These are phyloP conservation scores for Colletotrichum eremochloae DNA, from an alignment of 2,329 filamentous ascomycete species.

Conservation along the genomic window DNA sequence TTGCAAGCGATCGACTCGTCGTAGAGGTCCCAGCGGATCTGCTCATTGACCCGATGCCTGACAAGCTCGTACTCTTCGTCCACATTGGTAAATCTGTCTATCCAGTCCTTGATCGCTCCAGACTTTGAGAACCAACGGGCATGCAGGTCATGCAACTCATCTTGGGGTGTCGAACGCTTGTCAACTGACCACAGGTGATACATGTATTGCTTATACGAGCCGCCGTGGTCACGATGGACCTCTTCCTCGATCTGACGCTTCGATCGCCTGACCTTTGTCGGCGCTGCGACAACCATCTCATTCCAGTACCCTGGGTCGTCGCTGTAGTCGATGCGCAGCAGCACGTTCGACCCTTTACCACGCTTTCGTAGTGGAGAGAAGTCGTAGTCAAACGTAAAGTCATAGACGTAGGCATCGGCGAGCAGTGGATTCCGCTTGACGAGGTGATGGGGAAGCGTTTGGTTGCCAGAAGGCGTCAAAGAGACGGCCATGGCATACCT, in stretches of 20 bases:
- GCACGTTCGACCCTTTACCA: background rate
- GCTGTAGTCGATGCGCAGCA: slow-evolving; percentile 18
- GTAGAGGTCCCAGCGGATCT: slow-evolving; percentile 17
- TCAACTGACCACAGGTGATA: slow-evolving; percentile 22
- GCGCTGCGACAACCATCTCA: background rate
- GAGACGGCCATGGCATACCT: slow-evolving; percentile 20
- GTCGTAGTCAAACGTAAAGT: slow-evolving; percentile 25
- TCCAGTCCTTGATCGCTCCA: slow-evolving; percentile 33
- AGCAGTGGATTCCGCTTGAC: background rate
- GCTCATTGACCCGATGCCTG: slow-evolving; percentile 21
- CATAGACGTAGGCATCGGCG: background rate
- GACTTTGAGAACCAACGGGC: slow-evolving; percentile 41
- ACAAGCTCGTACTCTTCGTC: slow-evolving; percentile 26
- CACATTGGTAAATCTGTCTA: slow-evolving; percentile 26
- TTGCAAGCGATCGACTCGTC: slow-evolving; percentile 23
- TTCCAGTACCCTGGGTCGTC: slow-evolving; percentile 13
- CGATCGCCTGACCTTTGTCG: slow-evolving; percentile 7
- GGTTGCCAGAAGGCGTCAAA: background rate
- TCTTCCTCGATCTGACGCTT: slow-evolving; percentile 13
- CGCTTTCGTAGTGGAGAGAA: background rate
- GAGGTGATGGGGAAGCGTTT: background rate
- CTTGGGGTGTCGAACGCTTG: slow-evolving; percentile 29
- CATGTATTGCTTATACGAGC: slow-evolving; percentile 31
- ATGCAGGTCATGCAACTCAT: slow-evolving; percentile 39
- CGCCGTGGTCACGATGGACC: slow-evolving; percentile 26